phyloP scores from a whole-genome alignment of 164 flowering plant genomes.

The Piper betle region DNA sequence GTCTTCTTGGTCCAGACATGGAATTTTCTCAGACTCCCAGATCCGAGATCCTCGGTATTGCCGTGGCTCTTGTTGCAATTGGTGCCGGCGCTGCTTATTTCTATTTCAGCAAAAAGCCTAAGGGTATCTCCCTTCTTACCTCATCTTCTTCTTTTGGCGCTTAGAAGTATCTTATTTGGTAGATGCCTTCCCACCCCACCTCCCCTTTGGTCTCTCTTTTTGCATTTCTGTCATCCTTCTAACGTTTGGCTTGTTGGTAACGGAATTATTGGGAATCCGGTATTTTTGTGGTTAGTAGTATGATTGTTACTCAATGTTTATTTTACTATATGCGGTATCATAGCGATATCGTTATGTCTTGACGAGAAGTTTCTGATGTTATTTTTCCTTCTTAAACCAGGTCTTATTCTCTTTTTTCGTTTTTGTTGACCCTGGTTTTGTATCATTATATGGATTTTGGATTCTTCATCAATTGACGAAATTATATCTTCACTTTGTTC shows the following conservation, averaged over 20 bases:
- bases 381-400: no score
- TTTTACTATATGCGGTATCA: no score
- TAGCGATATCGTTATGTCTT: neutral
- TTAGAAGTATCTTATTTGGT: no score
- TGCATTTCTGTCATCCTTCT: neutral
- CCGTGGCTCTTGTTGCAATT: constrained; percentile 54
- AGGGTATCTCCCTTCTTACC: constrained; percentile 22
- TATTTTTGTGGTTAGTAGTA: neutral
- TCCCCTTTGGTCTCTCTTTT: no score
- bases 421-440: no score
- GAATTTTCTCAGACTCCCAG: constrained; percentile 33
- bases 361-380: no score
- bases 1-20: constrained; percentile 16
- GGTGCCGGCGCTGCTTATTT: constrained; percentile 38
- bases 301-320: neutral
- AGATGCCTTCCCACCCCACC: no score
- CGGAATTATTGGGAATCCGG: neutral
- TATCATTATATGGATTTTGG: no score
- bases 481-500: no score
- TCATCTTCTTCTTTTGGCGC: no score
- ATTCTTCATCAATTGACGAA: no score
- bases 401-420: no score
- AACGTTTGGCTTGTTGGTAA: neutral
- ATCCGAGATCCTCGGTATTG: constrained; percentile 41
- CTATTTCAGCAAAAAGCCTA: constrained; percentile 44